Evolutionary conservation across 2,329 filamentous ascomycete species (phyloP).

Genomic region (Aspergillus niger): DNA sequence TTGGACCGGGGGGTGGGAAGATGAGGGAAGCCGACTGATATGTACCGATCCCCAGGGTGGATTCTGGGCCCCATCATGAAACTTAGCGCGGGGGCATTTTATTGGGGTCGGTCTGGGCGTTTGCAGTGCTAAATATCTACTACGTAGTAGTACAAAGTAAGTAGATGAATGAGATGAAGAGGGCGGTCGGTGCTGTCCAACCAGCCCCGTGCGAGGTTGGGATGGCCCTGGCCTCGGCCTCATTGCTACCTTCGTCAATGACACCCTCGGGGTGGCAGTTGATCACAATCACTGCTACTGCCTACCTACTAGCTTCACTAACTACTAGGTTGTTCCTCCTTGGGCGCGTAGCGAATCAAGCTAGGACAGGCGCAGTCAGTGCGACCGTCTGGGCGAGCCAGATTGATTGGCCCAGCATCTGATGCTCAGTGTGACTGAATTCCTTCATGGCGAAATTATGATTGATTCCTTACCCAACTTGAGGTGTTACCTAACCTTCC

Average conservation of each 20-base stretch:
- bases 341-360: slow-evolving; percentile 5
- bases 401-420: slow-evolving; percentile 4
- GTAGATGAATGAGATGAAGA: too few relatives aligned
- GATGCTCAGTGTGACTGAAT: slow-evolving; percentile 1
- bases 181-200: not conserved
- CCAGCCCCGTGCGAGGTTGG: not conserved
- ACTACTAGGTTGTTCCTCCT: not conserved
- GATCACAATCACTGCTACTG: not conserved
- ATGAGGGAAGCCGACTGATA: not conserved
- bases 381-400: not conserved
- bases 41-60: not conserved
- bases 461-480: not conserved
- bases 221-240: not conserved
- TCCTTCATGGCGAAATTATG: not conserved
- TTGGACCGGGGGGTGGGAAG: not conserved
- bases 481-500: too few relatives aligned
- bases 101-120: slow-evolving; percentile 2
- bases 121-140: too few relatives aligned
- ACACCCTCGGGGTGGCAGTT: not conserved
- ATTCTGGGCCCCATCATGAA: slow-evolving; percentile 9
- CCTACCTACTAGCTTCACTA: not conserved
- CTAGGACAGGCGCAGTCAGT: not conserved
- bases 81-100: slow-evolving; percentile 8
- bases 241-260: not conserved
- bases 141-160: too few relatives aligned